phyloP scores from a whole-genome alignment of 2,329 filamentous ascomycete species.

The Colletotrichum horii region DNA sequence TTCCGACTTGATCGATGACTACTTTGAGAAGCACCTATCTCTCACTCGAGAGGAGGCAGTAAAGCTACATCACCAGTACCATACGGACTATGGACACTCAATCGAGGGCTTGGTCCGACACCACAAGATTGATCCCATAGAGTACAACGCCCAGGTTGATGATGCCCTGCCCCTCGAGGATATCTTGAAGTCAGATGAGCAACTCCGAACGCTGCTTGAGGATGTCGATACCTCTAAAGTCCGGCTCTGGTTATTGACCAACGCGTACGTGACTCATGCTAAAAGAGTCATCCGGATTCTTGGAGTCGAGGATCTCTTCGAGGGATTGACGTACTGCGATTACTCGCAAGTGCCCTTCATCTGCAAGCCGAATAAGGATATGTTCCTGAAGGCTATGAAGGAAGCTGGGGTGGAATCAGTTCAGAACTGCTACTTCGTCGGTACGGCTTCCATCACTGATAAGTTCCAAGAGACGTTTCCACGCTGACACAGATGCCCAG shows the following conservation, averaged over 20 bases:
- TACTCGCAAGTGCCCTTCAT: conserved; percentile 76
- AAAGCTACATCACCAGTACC: conserved; percentile 87
- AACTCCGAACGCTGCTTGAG: conserved; percentile 76
- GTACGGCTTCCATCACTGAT: background rate
- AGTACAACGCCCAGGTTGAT: conserved; percentile 94
- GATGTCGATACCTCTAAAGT: conserved; percentile 85
- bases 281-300: conserved; percentile 82
- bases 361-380: conserved; percentile 84
- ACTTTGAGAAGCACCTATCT: conserved; percentile 71
- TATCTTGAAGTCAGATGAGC: conserved; percentile 32
- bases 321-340: conserved; percentile 94
- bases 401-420: conserved; percentile 74
- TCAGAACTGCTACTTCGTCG: background rate
- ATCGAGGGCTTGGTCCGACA: conserved; percentile 93
- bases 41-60: conserved; percentile 78
- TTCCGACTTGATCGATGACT: conserved; percentile 76
- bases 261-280: conserved; percentile 90
- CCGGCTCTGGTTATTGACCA: conserved; percentile 91
- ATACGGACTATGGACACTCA: conserved; percentile 93
- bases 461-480: too few species aligned
- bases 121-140: conserved; percentile 92
- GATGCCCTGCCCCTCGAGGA: conserved; percentile 61
- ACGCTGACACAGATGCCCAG: conserved; percentile 58
- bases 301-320: conserved; percentile 85
- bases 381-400: conserved; percentile 87